Evolutionary conservation across 805 yeast genomes (phyloP).

Genomic region (Zygotorulaspora sp.): DNA sequence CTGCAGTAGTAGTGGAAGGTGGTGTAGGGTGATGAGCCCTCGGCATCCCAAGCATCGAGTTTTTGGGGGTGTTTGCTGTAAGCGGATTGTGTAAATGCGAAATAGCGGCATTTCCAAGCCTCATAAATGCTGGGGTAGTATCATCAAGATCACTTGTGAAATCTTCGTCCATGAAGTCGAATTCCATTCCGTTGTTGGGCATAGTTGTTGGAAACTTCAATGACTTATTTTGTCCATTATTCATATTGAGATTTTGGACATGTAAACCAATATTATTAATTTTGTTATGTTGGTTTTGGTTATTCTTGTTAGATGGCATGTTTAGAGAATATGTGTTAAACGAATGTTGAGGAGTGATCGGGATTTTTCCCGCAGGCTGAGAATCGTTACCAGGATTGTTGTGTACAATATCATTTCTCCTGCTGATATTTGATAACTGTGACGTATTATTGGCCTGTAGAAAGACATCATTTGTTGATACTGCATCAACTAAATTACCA

Average conservation of each 20-base stretch:
- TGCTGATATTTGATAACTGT: constrained; percentile 8
- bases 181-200: constrained; percentile 19
- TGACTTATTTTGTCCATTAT: constrained; percentile 9
- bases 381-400: constrained; percentile 6
- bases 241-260: constrained; percentile 18
- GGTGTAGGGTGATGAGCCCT: constrained; percentile 17
- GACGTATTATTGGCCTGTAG: constrained; percentile 37
- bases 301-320: constrained; percentile 5
- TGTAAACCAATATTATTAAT: constrained; percentile 22
- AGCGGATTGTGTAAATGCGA: constrained; percentile 5
- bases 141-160: constrained; percentile 13
- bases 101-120: constrained; percentile 8
- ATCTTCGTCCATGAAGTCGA: constrained; percentile 26
- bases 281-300: constrained; percentile 12
- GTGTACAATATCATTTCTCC: constrained; percentile 6
- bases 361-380: constrained; percentile 21
- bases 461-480: constrained; percentile 89
- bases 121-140: constrained; percentile 13
- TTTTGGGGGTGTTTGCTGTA: constrained; percentile 4
- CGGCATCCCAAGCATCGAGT: constrained; percentile 10
- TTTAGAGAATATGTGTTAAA: constrained; percentile 20
- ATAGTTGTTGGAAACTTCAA: constrained; percentile 10
- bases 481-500: constrained; percentile 75
- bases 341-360: constrained; percentile 17
- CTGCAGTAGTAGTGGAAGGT: constrained; percentile 12